These are phyloP conservation scores for Epichloe sylvatica DNA, from an alignment of 2,329 filamentous ascomycete genomes.

Conservation along the genomic window DNA sequence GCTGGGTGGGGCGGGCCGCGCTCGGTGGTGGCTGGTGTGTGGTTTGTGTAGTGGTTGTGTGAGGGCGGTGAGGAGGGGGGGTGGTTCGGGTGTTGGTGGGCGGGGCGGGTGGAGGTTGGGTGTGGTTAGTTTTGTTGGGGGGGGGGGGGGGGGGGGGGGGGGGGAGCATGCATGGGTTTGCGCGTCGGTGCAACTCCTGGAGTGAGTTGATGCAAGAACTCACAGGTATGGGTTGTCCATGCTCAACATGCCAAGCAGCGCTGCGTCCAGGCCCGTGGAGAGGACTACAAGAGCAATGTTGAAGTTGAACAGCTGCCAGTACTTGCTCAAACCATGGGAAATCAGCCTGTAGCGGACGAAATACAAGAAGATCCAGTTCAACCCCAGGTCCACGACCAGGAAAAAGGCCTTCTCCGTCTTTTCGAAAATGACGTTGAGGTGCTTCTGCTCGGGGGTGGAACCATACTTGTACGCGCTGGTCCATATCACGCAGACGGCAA, in stretches of 20 bases:
- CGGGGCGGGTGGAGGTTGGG: too few species aligned
- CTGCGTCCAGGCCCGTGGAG: conserved; percentile 33
- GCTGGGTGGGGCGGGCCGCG: too few species aligned
- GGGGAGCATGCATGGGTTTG: too few species aligned
- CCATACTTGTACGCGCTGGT: conserved; percentile 19
- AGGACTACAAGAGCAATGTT: conserved; percentile 33
- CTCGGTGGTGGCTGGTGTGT: too few species aligned
- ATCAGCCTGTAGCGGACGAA: conserved; percentile 31
- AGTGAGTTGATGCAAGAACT: background rate
- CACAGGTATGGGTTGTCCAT: conserved; percentile 6
- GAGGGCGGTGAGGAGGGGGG: too few species aligned
- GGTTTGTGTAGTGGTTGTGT: too few species aligned
- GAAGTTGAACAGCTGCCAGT: conserved; percentile 33
- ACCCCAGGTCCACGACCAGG: conserved; percentile 29
- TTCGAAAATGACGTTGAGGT: conserved; percentile 12
- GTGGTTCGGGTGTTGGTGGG: too few species aligned
- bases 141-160: too few species aligned
- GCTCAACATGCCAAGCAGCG: conserved; percentile 13
- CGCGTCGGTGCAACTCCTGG: too few species aligned
- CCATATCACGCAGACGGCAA: conserved; percentile 27
- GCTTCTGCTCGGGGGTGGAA: conserved; percentile 4
- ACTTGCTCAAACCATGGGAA: conserved; percentile 34
- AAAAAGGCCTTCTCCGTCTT: conserved; percentile 31
- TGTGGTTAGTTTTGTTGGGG: too few species aligned
- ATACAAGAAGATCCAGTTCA: conserved; percentile 37